These are phyloP conservation scores for Phytophthora pinifolia DNA, from an alignment of 352 stramenopile genomes.

Conservation along the genomic window DNA sequence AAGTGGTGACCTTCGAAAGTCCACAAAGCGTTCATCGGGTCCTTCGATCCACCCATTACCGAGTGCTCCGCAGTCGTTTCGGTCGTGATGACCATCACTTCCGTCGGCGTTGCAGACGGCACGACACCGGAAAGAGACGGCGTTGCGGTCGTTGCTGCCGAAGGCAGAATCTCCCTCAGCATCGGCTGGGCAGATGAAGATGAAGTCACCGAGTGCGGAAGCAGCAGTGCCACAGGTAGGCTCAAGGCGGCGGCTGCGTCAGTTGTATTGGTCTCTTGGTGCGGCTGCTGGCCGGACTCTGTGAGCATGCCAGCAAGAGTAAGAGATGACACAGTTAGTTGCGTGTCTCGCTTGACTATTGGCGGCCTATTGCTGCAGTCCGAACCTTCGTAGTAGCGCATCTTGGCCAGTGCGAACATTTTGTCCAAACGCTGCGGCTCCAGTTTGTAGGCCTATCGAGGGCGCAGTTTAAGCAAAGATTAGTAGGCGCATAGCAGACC, in stretches of 20 bases:
- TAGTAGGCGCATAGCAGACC: neutral
- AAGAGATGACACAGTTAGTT: constrained; percentile 6
- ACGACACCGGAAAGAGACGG: constrained; percentile 7
- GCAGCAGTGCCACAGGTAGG: constrained; percentile 16
- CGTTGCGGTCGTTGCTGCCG: neutral
- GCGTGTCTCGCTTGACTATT: neutral
- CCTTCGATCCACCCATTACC: constrained; percentile 25
- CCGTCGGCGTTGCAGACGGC: constrained; percentile 3
- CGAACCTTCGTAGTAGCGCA: constrained; percentile 39
- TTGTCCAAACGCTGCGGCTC: constrained; percentile 55
- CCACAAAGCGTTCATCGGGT: constrained; percentile 68
- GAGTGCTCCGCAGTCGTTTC: constrained; percentile 12
- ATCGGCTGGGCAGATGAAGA: constrained; percentile 11
- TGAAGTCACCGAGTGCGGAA: neutral
- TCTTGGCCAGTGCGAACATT: constrained; percentile 45
- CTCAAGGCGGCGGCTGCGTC: constrained; percentile 14
- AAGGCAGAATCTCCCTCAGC: constrained; percentile 22
- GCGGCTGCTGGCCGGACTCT: constrained; percentile 15
- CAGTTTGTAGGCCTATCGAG: constrained; percentile 44
- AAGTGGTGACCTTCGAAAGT: constrained; percentile 63
- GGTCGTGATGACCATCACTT: constrained; percentile 9
- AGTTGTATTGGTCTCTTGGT: constrained; percentile 10
- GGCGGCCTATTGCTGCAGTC: neutral
- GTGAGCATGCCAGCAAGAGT: neutral
- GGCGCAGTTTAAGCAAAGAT: neutral